These are phyloP conservation scores for Thraustochytrium striatum DNA, from an alignment of 352 stramenopile species.

Conservation along the genomic window DNA sequence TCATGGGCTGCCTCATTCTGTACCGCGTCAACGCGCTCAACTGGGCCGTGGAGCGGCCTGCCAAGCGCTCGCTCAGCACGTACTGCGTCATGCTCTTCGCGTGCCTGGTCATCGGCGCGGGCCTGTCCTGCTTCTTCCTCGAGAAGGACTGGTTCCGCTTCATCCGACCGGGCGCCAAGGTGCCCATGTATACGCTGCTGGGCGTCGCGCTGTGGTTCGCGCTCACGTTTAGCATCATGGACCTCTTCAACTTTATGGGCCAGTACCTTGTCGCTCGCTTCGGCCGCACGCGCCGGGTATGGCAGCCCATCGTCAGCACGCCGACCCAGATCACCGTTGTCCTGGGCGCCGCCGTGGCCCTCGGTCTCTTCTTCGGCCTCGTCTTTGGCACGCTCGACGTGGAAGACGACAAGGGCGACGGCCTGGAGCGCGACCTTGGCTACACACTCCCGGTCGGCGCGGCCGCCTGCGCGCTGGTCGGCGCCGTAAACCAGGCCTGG, in stretches of 20 bases:
- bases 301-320: constrained; percentile 28
- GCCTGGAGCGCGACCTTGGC: neutral
- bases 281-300: neutral
- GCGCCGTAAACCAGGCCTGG: neutral
- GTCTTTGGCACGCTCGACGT: constrained; percentile 46
- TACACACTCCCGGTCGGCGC: constrained; percentile 40
- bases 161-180: constrained; percentile 17
- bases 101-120: constrained; percentile 21
- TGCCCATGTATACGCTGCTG: constrained; percentile 43
- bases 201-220: constrained; percentile 43
- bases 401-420: constrained; percentile 1
- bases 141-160: constrained; percentile 33
- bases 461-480: constrained; percentile 15
- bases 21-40: constrained; percentile 39
- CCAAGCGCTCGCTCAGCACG: neutral
- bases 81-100: constrained; percentile 47
- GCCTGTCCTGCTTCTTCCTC: constrained; percentile 32
- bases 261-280: constrained; percentile 30
- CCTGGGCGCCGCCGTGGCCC: neutral
- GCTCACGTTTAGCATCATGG: constrained; percentile 42
- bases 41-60: neutral
- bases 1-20: constrained; percentile 38
- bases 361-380: constrained; percentile 41
- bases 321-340: constrained; percentile 6
- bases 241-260: constrained; percentile 38